Evolutionary conservation across 805 yeast species (phyloP), one percentile per base, ranked within the genome.

Genomic region (Starmerella roubikii): DNA sequence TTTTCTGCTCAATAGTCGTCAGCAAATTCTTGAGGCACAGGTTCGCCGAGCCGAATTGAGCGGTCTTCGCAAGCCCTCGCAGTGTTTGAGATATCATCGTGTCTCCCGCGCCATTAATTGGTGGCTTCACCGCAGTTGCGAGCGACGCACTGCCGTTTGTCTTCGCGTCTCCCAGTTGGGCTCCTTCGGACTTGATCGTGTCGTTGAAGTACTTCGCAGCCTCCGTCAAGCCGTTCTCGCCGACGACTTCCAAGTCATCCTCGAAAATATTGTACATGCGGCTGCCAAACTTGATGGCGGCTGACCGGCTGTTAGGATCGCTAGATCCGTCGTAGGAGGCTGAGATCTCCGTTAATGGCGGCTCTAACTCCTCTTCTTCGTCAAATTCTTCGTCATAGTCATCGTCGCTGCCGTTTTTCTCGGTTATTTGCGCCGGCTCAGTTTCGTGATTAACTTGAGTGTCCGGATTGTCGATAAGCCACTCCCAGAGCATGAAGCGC

Each of bases 1-100:
- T 72, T 42, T 79, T 74, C 20, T 71, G 73, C 47, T 84, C 94
- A 39, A 91, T 84, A 2, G 78, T 71, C 7, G 74, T 71, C 23
- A 91, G 63, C 35, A 91, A 66, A 56, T 93, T 86, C 53, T 85
- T 83, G 37, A 91, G 63, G 3, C 85, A 76, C 27, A 79, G 59
- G 49, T 76, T 78, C 1, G 84, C 86, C 3, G 86, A 84, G 3
- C 88, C 88, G 38, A 74, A 59, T 40, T 67, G 64, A 42, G 69
- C 71, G 6, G 67, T 54, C 11, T 55, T 30, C 35, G 48, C 33
- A 10, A 42, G 21, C 4, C 24, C 24, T 11, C 31, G 18, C 31
- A 29, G 31, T 6, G 20, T 17, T 5, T 5, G 13, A n/a, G 8
- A 10, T 6, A 27, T 15, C n/a, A n/a, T n/a, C n/a, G n/a, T n/a